phyloP scores from a whole-genome alignment of 1,139 yeast genomes.

The Debaryomyces nepalensis region DNA sequence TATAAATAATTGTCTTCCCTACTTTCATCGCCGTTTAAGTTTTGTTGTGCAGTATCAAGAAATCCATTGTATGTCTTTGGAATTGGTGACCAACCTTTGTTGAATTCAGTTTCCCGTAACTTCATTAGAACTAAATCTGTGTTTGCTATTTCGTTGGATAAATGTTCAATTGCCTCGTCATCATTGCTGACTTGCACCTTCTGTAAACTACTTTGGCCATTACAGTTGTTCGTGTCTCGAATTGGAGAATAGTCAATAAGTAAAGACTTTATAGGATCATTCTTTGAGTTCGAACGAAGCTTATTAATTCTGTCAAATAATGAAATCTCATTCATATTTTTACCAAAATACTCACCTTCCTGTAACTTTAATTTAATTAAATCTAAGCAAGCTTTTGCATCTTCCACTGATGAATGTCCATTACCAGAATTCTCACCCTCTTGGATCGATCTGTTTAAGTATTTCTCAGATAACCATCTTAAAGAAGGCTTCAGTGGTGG shows the following conservation, averaged over 20 bases:
- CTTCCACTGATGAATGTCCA: slow-evolving; percentile 90
- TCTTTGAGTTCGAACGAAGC: slow-evolving; percentile 9
- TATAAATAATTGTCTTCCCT: slow-evolving; percentile 24
- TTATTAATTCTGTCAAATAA: slow-evolving; percentile 33
- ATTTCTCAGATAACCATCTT: slow-evolving; percentile 63
- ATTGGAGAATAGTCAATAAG: slow-evolving; percentile 39
- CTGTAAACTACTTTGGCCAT: slow-evolving; percentile 29
- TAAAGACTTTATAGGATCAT: slow-evolving; percentile 41
- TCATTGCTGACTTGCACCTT: slow-evolving; percentile 56
- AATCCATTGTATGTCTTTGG: slow-evolving; percentile 27
- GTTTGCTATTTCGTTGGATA: slow-evolving; percentile 36
- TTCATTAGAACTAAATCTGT: slow-evolving; percentile 58
- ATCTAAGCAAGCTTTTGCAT: slow-evolving; percentile 80
- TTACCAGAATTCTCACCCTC: slow-evolving; percentile 47
- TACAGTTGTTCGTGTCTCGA: slow-evolving; percentile 21
- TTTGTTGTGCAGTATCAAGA: slow-evolving; percentile 16
- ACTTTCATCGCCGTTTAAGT: slow-evolving; percentile 19
- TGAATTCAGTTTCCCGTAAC: slow-evolving; percentile 62
- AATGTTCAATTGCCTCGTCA: slow-evolving; percentile 55
- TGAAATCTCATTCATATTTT: slow-evolving; percentile 41
- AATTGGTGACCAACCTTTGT: slow-evolving; percentile 29
- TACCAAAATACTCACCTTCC: slow-evolving; percentile 71
- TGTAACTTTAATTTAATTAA: slow-evolving; percentile 69
- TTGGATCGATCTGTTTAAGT: slow-evolving; percentile 66
- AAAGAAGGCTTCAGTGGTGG: slow-evolving; percentile 80